phyloP scores from a whole-genome alignment of 2,329 filamentous ascomycete species.

The Pseudocercospora macadamiae region DNA sequence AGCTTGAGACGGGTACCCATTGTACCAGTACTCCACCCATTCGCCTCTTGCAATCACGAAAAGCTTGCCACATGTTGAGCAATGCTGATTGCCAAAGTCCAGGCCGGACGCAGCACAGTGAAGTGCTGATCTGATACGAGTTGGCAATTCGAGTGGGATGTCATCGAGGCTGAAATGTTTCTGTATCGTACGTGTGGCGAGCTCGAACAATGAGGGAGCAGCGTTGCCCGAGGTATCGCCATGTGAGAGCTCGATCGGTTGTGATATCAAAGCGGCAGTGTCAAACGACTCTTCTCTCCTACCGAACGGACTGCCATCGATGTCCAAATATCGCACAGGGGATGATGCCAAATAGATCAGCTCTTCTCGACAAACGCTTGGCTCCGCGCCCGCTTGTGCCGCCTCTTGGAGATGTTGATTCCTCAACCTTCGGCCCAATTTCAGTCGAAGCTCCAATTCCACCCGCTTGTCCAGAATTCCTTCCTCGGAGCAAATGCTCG shows the following conservation, averaged over 20 bases:
- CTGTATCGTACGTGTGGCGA: slow-evolving; percentile 35
- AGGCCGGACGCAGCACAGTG: slow-evolving; percentile 21
- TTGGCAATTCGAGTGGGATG: slow-evolving; percentile 27
- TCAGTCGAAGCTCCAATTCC: slow-evolving; percentile 28
- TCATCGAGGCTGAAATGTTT: slow-evolving; percentile 31
- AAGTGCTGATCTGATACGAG: slow-evolving; percentile 28
- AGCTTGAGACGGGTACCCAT: slow-evolving; percentile 29
- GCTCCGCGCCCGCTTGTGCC: slow-evolving; percentile 18
- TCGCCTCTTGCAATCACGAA: slow-evolving; percentile 39
- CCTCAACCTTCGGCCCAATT: slow-evolving; percentile 27
- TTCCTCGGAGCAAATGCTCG: slow-evolving; percentile 11
- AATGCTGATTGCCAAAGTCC: slow-evolving; percentile 34
- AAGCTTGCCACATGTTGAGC: slow-evolving; percentile 35
- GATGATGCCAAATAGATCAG: slow-evolving; percentile 38
- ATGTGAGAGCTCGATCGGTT: slow-evolving; percentile 6
- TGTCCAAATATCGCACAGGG: slow-evolving; percentile 30
- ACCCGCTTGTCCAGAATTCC: slow-evolving; percentile 19
- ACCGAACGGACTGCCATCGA: slow-evolving; percentile 34
- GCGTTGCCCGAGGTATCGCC: not conserved
- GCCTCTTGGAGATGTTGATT: slow-evolving; percentile 22
- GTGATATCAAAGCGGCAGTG: slow-evolving; percentile 5
- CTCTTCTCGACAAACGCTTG: slow-evolving; percentile 26
- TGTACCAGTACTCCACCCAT: slow-evolving; percentile 43
- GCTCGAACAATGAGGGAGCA: slow-evolving; percentile 42
- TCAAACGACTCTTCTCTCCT: slow-evolving; percentile 4